A percentile compares a stretch with the other conserved stretches of the same genome.
phyloP scores from a whole-genome alignment of 2,329 filamentous ascomycete genomes.

The Fusarium torulosum region DNA sequence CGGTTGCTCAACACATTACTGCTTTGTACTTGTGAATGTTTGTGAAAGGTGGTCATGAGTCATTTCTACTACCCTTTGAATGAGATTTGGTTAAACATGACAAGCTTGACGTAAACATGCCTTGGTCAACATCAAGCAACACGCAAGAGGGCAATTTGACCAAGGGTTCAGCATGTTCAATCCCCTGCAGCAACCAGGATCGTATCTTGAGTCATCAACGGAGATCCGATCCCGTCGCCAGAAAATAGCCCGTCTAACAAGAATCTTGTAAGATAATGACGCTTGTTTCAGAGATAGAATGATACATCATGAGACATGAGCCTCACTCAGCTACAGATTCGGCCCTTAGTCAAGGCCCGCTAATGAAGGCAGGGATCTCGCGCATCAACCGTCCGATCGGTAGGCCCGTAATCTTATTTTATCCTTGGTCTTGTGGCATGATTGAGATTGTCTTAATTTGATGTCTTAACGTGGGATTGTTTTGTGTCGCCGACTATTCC shows the following conservation, averaged over 20 bases:
- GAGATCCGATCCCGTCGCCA: neutral
- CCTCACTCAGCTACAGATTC: neutral
- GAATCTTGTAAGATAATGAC: neutral
- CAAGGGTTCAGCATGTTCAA: no score
- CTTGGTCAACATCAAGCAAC: no score
- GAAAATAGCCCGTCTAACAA: neutral
- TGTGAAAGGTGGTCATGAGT: constrained; percentile 4
- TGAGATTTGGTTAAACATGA: neutral
- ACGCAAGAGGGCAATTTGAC: no score
- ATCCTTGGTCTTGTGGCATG: constrained; percentile 9
- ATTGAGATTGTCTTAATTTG: neutral
- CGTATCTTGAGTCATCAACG: neutral
- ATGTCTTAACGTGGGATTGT: neutral
- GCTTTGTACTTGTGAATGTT: neutral
- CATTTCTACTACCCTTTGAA: neutral
- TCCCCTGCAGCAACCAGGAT: no score
- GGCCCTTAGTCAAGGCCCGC: constrained; percentile 1
- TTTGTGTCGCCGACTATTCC: constrained; percentile 3
- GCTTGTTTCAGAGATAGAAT: neutral
- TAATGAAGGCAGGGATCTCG: constrained; percentile 1
- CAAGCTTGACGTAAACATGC: neutral
- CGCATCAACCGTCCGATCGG: constrained; percentile 26
- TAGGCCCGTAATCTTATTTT: constrained; percentile 24
- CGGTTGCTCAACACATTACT: constrained; percentile 15
- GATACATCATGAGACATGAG: constrained; percentile 12